phyloP scores from a whole-genome alignment of 495 filamentous ascomycete species.

The Paragyromitra xinjiangensis region DNA sequence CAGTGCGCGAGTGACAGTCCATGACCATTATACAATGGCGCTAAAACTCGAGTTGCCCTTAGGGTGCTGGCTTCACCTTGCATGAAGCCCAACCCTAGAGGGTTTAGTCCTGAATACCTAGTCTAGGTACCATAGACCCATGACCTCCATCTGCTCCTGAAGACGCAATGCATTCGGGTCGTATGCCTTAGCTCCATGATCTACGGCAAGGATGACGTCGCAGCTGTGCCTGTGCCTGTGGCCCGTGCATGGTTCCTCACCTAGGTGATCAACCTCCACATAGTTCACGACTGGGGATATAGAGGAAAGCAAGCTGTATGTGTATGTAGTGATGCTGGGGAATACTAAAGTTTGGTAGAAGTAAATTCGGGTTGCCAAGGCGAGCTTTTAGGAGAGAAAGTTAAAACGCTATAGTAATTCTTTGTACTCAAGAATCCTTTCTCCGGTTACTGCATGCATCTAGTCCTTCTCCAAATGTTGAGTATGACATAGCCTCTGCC shows the following conservation, averaged over 20 bases:
- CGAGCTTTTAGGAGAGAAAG: no score
- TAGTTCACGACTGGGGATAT: neutral
- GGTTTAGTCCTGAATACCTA: neutral
- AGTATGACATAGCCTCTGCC: constrained; percentile 31
- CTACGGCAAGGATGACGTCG: constrained; percentile 20
- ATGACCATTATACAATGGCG: neutral
- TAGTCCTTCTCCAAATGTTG: neutral
- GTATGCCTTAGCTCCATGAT: constrained; percentile 3
- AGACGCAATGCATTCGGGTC: neutral
- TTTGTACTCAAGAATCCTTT: no score
- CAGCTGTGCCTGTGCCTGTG: neutral
- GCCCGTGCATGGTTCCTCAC: neutral
- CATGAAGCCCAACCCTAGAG: neutral
- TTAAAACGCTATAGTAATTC: no score
- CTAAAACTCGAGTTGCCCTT: neutral
- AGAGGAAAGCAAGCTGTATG: neutral
- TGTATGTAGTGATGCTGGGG: neutral
- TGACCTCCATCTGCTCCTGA: neutral
- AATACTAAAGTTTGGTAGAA: neutral
- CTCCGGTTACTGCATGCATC: no score
- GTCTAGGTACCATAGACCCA: no score
- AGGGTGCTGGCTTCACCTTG: neutral
- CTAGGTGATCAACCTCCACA: neutral
- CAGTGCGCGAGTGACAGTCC: neutral
- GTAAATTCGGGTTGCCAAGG: no score